These are phyloP conservation scores for Trichoderma sp. DNA, from an alignment of 2,329 filamentous ascomycete genomes.

Conservation along the genomic window DNA sequence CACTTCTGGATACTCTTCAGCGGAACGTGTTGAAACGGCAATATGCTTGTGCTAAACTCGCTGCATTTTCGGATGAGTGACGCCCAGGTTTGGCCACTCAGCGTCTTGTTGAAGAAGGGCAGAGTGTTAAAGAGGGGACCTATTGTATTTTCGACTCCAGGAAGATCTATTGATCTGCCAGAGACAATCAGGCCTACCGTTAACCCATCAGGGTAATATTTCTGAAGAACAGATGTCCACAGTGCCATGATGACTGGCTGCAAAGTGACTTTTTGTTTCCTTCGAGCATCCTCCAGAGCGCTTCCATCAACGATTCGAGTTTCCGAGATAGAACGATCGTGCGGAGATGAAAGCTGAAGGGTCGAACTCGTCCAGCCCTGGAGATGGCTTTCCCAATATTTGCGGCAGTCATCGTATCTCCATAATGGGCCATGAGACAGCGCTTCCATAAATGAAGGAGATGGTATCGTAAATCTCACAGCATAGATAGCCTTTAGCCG, in stretches of 20 bases:
- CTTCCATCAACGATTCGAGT: conserved; percentile 39
- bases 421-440: conserved; percentile 69
- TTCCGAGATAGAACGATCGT: conserved; percentile 16
- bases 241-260: conserved; percentile 76
- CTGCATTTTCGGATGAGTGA: conserved; percentile 67
- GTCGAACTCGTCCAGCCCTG: conserved; percentile 31
- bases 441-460: conserved; percentile 64
- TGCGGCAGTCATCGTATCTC: conserved; percentile 40
- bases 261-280: conserved; percentile 68
- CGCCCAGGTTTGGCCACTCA: conserved; percentile 54
- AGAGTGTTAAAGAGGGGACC: conserved; percentile 91
- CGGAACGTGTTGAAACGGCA: conserved; percentile 72
- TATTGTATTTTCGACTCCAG: conserved; percentile 65
- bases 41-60: conserved; percentile 64
- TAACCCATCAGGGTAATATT: conserved; percentile 47
- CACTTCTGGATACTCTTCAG: conserved; percentile 81
- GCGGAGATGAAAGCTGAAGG: conserved; percentile 14
- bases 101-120: conserved; percentile 61
- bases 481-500: conserved; percentile 45
- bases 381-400: conserved; percentile 70
- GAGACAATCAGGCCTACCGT: conserved; percentile 76
- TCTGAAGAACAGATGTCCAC: conserved; percentile 66
- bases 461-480: conserved; percentile 29
- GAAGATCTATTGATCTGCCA: conserved; percentile 70
- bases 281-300: conserved; percentile 54